phyloP scores from a whole-genome alignment of 805 yeast genomes.

The Teunomyces cretensis region DNA sequence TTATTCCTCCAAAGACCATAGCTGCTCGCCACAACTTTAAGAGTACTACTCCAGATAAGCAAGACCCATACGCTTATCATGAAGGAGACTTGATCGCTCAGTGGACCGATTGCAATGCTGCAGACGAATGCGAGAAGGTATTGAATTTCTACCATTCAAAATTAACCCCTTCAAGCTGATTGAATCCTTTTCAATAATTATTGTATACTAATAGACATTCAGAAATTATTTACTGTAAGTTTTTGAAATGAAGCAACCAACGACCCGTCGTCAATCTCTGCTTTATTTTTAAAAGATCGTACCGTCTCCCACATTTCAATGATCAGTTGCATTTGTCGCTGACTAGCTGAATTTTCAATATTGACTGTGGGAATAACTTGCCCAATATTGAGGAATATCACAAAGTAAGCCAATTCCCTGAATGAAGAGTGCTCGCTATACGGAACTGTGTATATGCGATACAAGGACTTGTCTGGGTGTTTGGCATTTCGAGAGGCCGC shows the following conservation, averaged over 20 bases:
- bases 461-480: slow-evolving; percentile 22
- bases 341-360: slow-evolving; percentile 24
- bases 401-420: slow-evolving; percentile 70
- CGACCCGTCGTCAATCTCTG: slow-evolving; percentile 2
- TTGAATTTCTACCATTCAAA: slow-evolving; percentile 20
- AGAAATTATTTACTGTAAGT: slow-evolving; percentile 18
- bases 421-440: slow-evolving; percentile 95
- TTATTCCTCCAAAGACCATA: slow-evolving; percentile 56
- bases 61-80: slow-evolving; percentile 39
- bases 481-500: slow-evolving; percentile 14
- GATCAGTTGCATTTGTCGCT: slow-evolving; percentile 29
- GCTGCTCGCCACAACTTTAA: slow-evolving; percentile 24
- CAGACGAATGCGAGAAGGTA: slow-evolving; percentile 52
- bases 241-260: slow-evolving; percentile 6
- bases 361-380: slow-evolving; percentile 81
- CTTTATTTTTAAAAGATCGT: slow-evolving; percentile 12
- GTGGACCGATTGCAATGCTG: slow-evolving; percentile 56
- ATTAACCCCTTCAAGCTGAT: neutral
- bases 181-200: neutral
- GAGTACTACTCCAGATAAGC: slow-evolving; percentile 13
- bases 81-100: slow-evolving; percentile 68
- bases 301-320: slow-evolving; percentile 31
- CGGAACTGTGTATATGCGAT: slow-evolving; percentile 65
- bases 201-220: slow-evolving; percentile 5
- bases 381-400: slow-evolving; percentile 48